phyloP scores from a whole-genome alignment of 805 yeast genomes.

The Metschnikowia colocasiae region DNA sequence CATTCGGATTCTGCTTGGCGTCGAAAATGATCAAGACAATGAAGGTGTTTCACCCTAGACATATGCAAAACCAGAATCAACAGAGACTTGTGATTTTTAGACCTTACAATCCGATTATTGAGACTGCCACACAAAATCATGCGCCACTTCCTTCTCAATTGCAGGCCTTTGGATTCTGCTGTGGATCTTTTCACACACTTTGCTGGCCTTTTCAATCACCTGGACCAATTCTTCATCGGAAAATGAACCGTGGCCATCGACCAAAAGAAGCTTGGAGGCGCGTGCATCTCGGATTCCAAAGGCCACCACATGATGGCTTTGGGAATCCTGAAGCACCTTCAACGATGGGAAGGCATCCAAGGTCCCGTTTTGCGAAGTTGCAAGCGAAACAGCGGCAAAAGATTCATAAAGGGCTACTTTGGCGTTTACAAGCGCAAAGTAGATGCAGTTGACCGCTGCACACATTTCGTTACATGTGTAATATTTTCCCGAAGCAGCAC shows the following conservation, averaged over 20 bases:
- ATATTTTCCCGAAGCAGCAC: slow-evolving; percentile 20
- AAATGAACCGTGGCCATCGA: slow-evolving; percentile 74
- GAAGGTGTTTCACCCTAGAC: too few relatives aligned
- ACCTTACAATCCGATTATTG: neutral
- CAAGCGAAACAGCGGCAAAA: slow-evolving; percentile 53
- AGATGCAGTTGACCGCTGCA: slow-evolving; percentile 69
- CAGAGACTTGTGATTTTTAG: too few relatives aligned
- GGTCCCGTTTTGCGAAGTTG: slow-evolving; percentile 23
- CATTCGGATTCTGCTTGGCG: too few relatives aligned
- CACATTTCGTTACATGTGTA: slow-evolving; percentile 52
- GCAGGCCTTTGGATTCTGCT: slow-evolving; percentile 42
- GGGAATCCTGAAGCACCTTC: slow-evolving; percentile 39
- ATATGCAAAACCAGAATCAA: too few relatives aligned
- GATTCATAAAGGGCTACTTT: slow-evolving; percentile 67
- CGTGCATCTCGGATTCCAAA: slow-evolving; percentile 50
- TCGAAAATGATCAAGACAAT: too few relatives aligned
- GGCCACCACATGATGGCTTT: slow-evolving; percentile 65
- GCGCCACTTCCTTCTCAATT: slow-evolving; percentile 45
- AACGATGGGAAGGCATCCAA: slow-evolving; percentile 43
- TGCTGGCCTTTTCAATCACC: slow-evolving; percentile 51
- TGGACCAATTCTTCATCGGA: slow-evolving; percentile 50
- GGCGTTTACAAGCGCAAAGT: slow-evolving; percentile 75
- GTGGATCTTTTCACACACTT: slow-evolving; percentile 44
- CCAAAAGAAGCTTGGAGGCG: slow-evolving; percentile 54
- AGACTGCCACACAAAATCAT: slow-evolving; percentile 57